phyloP scores from a whole-genome alignment of 1,139 yeast genomes.

The Nakaseomyces kungkrabaensis region DNA sequence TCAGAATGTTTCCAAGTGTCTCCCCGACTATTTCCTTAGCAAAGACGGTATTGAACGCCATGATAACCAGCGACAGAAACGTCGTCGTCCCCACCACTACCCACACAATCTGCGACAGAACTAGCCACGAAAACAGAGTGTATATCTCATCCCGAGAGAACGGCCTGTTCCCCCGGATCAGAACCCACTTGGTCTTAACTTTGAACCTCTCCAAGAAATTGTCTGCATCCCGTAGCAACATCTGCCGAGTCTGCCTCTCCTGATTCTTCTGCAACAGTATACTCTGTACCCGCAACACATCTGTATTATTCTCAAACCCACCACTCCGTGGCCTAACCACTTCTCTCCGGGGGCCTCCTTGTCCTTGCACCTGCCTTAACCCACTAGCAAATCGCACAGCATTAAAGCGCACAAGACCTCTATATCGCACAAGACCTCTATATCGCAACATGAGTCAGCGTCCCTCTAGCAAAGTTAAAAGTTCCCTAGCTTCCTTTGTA shows the following conservation, averaged over 20 bases:
- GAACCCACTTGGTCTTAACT: slow-evolving; percentile 49
- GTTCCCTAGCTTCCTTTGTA: too few species aligned
- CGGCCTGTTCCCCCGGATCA: slow-evolving; percentile 42
- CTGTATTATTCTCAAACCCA: slow-evolving; percentile 10
- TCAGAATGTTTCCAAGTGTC: slow-evolving; percentile 25
- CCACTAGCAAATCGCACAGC: not conserved
- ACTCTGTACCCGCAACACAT: slow-evolving; percentile 17
- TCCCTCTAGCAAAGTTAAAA: too few species aligned
- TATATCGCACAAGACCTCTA: too few species aligned
- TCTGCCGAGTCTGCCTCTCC: slow-evolving; percentile 26
- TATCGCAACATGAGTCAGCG: too few species aligned
- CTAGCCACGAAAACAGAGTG: slow-evolving; percentile 40
- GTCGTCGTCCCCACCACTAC: slow-evolving; percentile 57
- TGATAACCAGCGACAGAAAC: slow-evolving; percentile 44
- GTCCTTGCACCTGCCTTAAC: too few species aligned
- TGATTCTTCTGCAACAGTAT: slow-evolving; percentile 21
- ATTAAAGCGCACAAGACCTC: too few species aligned
- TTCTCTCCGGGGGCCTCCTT: slow-evolving; percentile 1
- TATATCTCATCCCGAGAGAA: slow-evolving; percentile 43
- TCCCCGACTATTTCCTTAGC: slow-evolving; percentile 34
- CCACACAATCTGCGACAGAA: slow-evolving; percentile 33
- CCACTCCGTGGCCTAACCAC: slow-evolving; percentile 4
- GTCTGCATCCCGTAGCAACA: slow-evolving; percentile 37
- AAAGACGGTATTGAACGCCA: slow-evolving; percentile 36
- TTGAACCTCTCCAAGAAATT: slow-evolving; percentile 37